Percentiles rank a stretch among this genome's conserved stretches.
Evolutionary conservation across 331 rosid species (phyloP).

Genomic region (Erythrophleum ivorense): DNA sequence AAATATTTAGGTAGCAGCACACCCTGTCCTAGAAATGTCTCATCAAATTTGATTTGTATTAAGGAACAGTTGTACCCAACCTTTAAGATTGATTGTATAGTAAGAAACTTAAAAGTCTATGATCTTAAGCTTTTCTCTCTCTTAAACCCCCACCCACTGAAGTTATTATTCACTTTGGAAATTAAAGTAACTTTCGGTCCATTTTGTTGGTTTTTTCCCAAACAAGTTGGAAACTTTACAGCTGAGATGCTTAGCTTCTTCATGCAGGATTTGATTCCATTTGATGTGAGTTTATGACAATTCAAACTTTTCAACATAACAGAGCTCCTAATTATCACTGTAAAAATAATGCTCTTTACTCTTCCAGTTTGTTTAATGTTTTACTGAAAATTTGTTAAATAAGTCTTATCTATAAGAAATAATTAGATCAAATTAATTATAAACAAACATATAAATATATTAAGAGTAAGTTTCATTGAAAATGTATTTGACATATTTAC

Average conservation of each 20-base stretch:
- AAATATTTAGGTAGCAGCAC: too few species aligned
- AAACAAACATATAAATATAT: too few species aligned
- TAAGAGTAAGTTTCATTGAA: too few species aligned
- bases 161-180: slow-evolving; percentile 43
- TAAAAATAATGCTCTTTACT: background rate
- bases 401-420: too few species aligned
- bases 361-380: background rate
- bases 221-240: slow-evolving; percentile 49
- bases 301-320: background rate
- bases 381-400: background rate
- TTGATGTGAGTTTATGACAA: background rate
- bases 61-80: background rate
- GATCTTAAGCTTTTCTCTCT: background rate
- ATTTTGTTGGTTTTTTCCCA: slow-evolving; percentile 38
- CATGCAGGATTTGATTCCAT: slow-evolving; percentile 29
- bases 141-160: background rate
- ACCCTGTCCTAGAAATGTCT: background rate
- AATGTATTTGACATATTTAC: too few species aligned
- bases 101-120: slow-evolving; percentile 34
- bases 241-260: slow-evolving; percentile 44
- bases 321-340: background rate
- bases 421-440: too few species aligned
- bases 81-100: slow-evolving; percentile 18
- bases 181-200: slow-evolving; percentile 41
- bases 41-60: background rate